These are phyloP conservation scores for Cercospora brassicicola DNA, from an alignment of 2,329 filamentous ascomycete genomes.

Conservation along the genomic window DNA sequence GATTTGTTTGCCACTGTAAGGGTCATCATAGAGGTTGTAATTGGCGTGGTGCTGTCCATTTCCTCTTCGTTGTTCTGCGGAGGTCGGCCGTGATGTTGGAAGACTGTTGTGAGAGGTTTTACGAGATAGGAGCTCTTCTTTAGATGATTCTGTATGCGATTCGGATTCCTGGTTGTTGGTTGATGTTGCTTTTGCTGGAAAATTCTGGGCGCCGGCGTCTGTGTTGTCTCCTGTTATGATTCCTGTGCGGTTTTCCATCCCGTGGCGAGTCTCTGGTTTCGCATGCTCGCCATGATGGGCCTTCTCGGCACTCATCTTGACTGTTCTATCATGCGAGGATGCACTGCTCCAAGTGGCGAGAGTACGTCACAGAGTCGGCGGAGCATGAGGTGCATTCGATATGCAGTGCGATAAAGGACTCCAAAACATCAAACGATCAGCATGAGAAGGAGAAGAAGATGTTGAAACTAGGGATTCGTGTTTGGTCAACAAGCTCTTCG, in stretches of 20 bases:
- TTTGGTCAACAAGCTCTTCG: neutral
- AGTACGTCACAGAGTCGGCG: neutral
- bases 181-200: neutral
- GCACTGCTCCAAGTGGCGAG: neutral
- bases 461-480: neutral
- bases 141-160: slow-evolving; percentile 14
- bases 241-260: slow-evolving; percentile 10
- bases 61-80: neutral
- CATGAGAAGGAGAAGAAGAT: neutral
- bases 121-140: neutral
- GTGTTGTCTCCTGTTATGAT: slow-evolving; percentile 15
- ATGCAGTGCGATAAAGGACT: neutral
- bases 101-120: neutral
- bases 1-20: slow-evolving; percentile 24
- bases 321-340: neutral
- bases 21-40: neutral
- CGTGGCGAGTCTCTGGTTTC: slow-evolving; percentile 9
- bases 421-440: neutral
- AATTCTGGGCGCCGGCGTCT: slow-evolving; percentile 4
- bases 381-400: neutral
- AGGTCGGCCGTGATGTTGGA: neutral
- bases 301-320: slow-evolving; percentile 11
- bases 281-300: slow-evolving; percentile 46
- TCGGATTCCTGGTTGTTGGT: slow-evolving; percentile 17
- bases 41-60: neutral